A percentile compares a stretch with the other conserved stretches of the same genome.
These are phyloP conservation scores for Persicaria tinctoria DNA, from an alignment of 148 eudicot genomes.

Conservation along the genomic window DNA sequence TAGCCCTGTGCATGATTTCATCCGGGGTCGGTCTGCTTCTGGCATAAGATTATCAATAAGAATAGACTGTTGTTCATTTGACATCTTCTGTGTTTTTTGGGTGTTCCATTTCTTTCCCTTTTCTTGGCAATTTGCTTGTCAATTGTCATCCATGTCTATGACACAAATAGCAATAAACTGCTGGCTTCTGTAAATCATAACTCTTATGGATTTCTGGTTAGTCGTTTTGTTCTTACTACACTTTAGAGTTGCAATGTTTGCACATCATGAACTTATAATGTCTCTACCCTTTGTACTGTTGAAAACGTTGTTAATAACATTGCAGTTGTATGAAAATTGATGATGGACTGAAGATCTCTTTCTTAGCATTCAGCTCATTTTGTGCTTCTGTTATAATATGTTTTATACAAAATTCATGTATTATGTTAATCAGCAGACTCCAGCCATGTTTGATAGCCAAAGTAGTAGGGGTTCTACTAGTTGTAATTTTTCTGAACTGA, in stretches of 20 bases:
- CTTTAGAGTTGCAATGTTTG: neutral
- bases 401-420: too few species aligned
- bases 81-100: neutral
- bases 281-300: neutral
- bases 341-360: neutral
- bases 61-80: neutral
- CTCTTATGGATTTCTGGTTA: neutral
- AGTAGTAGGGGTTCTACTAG: too few species aligned
- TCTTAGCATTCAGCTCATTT: too few species aligned
- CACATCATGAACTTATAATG: neutral
- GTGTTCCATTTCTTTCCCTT: neutral
- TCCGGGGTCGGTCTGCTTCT: constrained; percentile 44
- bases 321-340: neutral
- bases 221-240: neutral
- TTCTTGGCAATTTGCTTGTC: neutral
- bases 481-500: too few species aligned
- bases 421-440: too few species aligned
- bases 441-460: too few species aligned
- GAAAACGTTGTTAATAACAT: neutral
- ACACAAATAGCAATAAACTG: constrained; percentile 1
- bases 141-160: neutral
- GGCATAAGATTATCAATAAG: constrained; percentile 13
- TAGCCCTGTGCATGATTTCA: constrained; percentile 46
- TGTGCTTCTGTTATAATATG: too few species aligned
- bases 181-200: neutral